Conservation (phyloP, 805 yeast genomes). For the Candida silvicultrix region DNA sequence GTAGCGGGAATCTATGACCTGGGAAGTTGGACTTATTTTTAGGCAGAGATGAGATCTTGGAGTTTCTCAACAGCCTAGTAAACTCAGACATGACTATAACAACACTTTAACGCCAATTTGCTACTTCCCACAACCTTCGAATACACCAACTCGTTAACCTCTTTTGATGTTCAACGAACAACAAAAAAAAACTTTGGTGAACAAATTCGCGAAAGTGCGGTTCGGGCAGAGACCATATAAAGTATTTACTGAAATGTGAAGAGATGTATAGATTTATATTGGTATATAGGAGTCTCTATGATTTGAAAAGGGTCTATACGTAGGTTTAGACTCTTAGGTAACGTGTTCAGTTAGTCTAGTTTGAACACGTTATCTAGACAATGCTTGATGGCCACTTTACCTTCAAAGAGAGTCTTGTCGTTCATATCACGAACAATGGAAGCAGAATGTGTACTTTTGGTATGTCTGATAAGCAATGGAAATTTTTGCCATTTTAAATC, state of each 20-base stretch:
- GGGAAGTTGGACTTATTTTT: conserved; percentile 14
- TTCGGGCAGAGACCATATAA: too few relatives aligned
- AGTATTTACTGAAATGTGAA: too few relatives aligned
- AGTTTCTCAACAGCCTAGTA: conserved; percentile 22
- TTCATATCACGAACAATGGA: conserved; percentile 61
- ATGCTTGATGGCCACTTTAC: conserved; percentile 60
- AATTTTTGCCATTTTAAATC: conserved; percentile 58
- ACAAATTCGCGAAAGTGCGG: too few relatives aligned
- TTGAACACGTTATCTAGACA: conserved; percentile 44
- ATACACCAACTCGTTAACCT: too few relatives aligned
- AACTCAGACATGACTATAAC: conserved; percentile 20
- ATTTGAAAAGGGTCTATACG: too few relatives aligned
- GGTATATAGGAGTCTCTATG: too few relatives aligned
- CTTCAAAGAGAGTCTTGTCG: conserved; percentile 57
- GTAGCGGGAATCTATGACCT: conserved; percentile 44
- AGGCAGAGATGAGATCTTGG: conserved; percentile 30
- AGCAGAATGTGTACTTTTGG: conserved; percentile 74
- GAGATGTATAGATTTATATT: too few relatives aligned
- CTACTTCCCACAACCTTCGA: too few relatives aligned
- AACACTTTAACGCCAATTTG: too few relatives aligned
- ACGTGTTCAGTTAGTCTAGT: background rate
- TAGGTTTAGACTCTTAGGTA: too few relatives aligned
- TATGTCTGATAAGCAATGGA: conserved; percentile 61
- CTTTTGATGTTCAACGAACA: too few relatives aligned
- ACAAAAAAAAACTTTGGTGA: too few relatives aligned